These are phyloP conservation scores for Helotiales sp. DNA, from an alignment of 2,329 filamentous ascomycete genomes.

Conservation along the genomic window DNA sequence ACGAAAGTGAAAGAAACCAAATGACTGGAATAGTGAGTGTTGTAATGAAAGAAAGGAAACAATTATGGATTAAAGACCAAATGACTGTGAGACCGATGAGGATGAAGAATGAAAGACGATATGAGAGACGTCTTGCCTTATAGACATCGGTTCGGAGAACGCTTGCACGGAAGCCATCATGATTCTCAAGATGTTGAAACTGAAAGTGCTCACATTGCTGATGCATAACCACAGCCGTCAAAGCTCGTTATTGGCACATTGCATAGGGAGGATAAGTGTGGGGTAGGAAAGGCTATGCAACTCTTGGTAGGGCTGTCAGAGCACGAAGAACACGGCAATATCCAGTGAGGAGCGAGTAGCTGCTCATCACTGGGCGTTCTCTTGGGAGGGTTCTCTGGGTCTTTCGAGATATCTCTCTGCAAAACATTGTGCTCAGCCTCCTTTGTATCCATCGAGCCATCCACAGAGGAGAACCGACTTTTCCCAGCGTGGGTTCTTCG, in stretches of 20 bases:
- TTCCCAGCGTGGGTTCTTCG: conserved; percentile 44
- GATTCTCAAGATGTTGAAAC: background rate
- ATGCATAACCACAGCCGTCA: background rate
- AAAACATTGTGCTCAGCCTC: background rate
- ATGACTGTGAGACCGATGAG: conserved; percentile 1
- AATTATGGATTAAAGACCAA: background rate
- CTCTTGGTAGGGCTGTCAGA: background rate
- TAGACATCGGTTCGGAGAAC: background rate
- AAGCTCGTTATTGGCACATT: background rate
- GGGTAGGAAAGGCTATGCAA: background rate
- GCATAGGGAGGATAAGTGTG: background rate
- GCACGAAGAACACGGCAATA: background rate
- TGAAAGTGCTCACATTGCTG: background rate
- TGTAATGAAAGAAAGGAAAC: background rate
- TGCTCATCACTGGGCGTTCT: too few species aligned
- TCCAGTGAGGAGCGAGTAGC: too few species aligned
- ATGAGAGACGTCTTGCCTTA: background rate
- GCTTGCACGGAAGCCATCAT: background rate
- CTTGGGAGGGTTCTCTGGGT: too few species aligned
- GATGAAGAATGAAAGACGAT: background rate
- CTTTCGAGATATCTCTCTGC: background rate
- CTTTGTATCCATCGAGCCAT: background rate
- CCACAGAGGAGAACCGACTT: background rate
- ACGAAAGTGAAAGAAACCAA: background rate
- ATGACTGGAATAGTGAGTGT: background rate